Conservation (phyloP, 306 rosid species). For the Castanea mollissima region DNA sequence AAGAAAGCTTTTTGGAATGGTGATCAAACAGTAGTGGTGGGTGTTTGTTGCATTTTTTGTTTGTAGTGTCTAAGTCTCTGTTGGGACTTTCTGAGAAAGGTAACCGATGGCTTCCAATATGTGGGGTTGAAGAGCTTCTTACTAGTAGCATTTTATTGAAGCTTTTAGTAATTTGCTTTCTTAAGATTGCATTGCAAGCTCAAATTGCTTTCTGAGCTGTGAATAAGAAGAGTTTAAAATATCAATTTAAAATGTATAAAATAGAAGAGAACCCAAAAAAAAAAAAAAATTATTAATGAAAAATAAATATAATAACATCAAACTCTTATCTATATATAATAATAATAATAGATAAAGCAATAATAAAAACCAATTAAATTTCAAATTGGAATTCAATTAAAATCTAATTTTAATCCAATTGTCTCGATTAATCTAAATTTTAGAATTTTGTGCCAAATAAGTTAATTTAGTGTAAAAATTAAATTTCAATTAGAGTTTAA, state of each 20-base stretch:
- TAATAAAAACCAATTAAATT: too few relatives aligned
- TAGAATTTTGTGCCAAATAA: too few relatives aligned
- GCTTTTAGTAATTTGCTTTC: neutral
- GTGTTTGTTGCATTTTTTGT: neutral
- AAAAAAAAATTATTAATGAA: neutral
- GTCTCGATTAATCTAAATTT: too few relatives aligned
- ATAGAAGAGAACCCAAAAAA: neutral
- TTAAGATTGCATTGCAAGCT: neutral
- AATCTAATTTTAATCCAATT: too few relatives aligned
- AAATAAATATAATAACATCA: too few relatives aligned
- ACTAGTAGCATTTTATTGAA: neutral
- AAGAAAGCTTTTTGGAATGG: neutral
- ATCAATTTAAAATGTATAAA: neutral
- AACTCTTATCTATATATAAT: too few relatives aligned
- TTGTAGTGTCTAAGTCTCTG: neutral
- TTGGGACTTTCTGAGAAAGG: neutral
- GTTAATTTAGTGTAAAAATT: too few relatives aligned
- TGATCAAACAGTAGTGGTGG: neutral
- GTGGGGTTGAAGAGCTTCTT: conserved; percentile 14
- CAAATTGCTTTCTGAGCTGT: neutral
- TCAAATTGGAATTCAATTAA: too few relatives aligned
- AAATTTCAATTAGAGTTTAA: too few relatives aligned
- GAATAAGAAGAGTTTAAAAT: neutral
- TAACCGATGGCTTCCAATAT: neutral
- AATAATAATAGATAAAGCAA: too few relatives aligned